Conservation (phyloP, 225 moss, liverwort and hornwort species). For the Thuidium tamariscinum region DNA sequence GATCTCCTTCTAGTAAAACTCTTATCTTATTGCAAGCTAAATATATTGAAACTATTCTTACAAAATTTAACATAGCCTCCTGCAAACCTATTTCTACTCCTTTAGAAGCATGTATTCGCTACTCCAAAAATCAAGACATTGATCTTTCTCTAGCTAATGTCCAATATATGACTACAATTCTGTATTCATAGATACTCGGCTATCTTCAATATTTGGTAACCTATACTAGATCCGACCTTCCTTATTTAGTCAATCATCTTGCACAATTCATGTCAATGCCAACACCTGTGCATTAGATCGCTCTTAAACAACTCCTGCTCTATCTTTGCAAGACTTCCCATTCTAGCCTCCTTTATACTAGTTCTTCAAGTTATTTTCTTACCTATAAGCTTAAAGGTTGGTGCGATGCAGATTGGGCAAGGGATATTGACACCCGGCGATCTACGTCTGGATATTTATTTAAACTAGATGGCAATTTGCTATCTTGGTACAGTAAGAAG, state of each 20-base stretch:
- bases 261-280: background rate
- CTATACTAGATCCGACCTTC: background rate
- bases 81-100: background rate
- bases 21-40: background rate
- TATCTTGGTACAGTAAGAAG: background rate
- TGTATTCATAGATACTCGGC: background rate
- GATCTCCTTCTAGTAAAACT: background rate
- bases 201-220: background rate
- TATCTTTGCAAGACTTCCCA: background rate
- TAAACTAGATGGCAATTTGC: background rate
- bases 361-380: background rate
- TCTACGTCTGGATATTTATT: background rate
- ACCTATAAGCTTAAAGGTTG: background rate
- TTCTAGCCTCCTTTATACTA: background rate
- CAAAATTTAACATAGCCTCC: background rate
- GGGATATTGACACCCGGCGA: background rate
- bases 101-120: background rate
- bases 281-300: background rate
- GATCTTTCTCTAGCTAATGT: background rate
- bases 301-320: background rate
- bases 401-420: background rate
- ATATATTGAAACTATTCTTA: background rate
- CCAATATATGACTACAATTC: background rate
- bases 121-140: background rate
- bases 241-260: background rate